A percentile compares a stretch with the other conserved stretches of the same genome.
Conservation (phyloP, 2,329 filamentous ascomycete species). For the Anisogramma anomala region DNA sequence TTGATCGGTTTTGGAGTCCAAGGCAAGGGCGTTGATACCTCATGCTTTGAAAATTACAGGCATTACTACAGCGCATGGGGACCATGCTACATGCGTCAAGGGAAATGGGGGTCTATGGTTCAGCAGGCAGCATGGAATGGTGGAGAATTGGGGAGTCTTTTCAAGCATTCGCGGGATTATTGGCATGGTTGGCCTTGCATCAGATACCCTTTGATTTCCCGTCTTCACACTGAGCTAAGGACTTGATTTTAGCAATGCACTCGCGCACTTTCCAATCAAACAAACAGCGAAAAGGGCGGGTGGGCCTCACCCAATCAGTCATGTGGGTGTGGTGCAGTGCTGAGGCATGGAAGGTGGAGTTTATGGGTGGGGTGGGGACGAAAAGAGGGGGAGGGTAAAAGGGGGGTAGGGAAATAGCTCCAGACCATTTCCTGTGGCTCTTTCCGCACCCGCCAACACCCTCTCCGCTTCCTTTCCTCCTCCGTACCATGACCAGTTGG, state of each 20-base stretch:
- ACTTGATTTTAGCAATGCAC: neutral
- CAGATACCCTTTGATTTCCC: neutral
- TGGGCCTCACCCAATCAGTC: too few species aligned
- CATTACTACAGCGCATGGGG: neutral
- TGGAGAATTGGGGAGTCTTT: neutral
- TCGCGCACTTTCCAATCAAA: neutral
- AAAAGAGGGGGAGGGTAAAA: neutral
- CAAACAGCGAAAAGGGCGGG: neutral
- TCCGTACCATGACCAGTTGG: too few species aligned
- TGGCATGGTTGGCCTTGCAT: neutral
- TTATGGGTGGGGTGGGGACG: neutral
- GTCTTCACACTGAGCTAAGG: neutral
- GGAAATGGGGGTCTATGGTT: too few species aligned
- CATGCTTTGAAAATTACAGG: neutral
- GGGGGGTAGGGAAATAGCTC: slow-evolving; percentile 2
- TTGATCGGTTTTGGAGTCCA: slow-evolving; percentile 6
- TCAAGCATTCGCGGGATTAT: neutral
- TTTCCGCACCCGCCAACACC: neutral
- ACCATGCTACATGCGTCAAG: too few species aligned
- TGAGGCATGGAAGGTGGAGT: neutral
- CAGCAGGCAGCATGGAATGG: neutral
- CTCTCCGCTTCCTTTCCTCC: neutral
- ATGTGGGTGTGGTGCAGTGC: neutral
- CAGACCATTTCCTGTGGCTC: neutral
- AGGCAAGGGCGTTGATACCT: slow-evolving; percentile 4